A percentile compares a stretch with the other conserved stretches of the same genome.
Conservation (phyloP, 2,329 filamentous ascomycete species). For the Esteya vermicola region DNA sequence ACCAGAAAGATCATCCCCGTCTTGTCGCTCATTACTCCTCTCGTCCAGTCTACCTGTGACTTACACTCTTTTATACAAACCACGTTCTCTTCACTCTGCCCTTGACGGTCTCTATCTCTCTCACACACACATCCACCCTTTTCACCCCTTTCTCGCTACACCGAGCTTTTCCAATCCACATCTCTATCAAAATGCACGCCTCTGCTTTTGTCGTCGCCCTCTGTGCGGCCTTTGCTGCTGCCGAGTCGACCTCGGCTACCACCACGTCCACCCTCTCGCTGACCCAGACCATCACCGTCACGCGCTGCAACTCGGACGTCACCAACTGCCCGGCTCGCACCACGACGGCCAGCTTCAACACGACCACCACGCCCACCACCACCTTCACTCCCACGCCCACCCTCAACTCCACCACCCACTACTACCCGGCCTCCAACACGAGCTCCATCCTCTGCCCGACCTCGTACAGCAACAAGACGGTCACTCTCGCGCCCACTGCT, state of each 20-base stretch:
- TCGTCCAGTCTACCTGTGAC: neutral
- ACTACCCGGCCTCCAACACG: conserved; percentile 10
- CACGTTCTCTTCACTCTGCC: neutral
- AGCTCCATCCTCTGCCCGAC: conserved; percentile 11
- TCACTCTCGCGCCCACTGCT: conserved; percentile 8
- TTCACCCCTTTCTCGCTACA: no score
- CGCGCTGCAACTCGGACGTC: conserved; percentile 28
- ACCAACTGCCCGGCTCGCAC: conserved; percentile 25
- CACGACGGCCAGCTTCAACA: conserved; percentile 10
- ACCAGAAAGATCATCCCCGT: no score
- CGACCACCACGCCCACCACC: conserved; percentile 9
- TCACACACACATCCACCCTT: neutral
- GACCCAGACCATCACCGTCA: conserved; percentile 32
- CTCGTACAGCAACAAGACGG: conserved; percentile 12
- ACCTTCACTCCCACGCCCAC: neutral
- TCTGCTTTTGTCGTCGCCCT: conserved; percentile 7
- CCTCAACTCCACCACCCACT: conserved; percentile 7
- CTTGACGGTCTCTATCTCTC: neutral
- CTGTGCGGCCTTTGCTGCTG: conserved; percentile 23
- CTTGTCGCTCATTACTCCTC: neutral
- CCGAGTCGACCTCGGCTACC: conserved; percentile 27
- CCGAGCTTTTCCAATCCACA: no score
- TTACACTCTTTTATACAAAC: neutral
- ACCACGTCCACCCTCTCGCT: conserved; percentile 31
- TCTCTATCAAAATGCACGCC: conserved; percentile 6